Evolutionary conservation across 2,329 filamentous ascomycete genomes (phyloP).

Genomic region (Botrytis pseudocinerea): DNA sequence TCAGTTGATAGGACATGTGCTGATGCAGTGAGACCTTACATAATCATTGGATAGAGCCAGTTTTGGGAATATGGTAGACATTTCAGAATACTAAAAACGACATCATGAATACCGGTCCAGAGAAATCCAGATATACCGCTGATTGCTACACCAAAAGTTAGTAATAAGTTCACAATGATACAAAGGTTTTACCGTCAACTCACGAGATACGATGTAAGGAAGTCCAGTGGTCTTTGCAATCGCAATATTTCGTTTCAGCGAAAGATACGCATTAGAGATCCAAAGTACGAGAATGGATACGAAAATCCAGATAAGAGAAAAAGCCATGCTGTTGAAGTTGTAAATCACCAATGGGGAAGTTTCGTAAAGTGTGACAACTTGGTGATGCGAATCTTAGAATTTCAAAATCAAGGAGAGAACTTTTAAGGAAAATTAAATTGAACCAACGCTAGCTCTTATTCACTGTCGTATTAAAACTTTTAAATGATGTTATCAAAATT

Average conservation of each 20-base stretch:
- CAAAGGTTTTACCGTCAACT: background rate
- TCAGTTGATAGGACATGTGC: background rate
- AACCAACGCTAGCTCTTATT: background rate
- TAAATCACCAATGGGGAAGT: background rate
- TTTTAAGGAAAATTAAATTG: background rate
- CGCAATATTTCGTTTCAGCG: background rate
- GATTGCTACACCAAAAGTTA: background rate
- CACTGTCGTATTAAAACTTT: background rate
- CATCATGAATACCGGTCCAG: background rate
- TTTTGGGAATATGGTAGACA: constrained; percentile 9
- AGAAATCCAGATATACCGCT: background rate
- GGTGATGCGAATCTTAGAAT: background rate
- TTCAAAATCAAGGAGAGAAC: background rate
- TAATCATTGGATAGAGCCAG: background rate
- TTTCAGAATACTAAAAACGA: background rate
- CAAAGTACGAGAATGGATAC: background rate
- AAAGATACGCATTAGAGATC: background rate
- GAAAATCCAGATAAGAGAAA: background rate
- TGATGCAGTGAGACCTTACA: background rate
- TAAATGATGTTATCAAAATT: background rate
- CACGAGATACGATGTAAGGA: background rate
- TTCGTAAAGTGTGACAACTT: background rate
- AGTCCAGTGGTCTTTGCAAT: background rate
- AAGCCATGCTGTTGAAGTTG: background rate
- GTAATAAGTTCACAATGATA: too few species aligned